These are phyloP conservation scores for Polytolypa hystricis DNA, from an alignment of 2,329 filamentous ascomycete genomes.

Conservation along the genomic window DNA sequence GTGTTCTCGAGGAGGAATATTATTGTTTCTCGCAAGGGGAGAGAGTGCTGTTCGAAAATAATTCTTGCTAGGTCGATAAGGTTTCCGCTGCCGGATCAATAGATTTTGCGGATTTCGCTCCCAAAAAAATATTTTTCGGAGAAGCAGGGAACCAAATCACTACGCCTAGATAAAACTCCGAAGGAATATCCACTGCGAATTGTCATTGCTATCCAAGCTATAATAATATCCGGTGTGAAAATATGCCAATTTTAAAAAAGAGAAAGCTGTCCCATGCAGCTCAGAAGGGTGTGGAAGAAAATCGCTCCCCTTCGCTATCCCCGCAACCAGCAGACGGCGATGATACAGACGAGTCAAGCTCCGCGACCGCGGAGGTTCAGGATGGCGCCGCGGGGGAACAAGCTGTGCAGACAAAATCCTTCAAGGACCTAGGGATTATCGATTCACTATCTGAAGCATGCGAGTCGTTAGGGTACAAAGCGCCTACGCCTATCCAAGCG, in stretches of 20 bases:
- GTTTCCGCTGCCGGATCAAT: conserved; percentile 22
- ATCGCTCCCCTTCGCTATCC: conserved; percentile 12
- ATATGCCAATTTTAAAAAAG: conserved; percentile 31
- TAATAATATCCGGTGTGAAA: no score
- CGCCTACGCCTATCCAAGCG: conserved; percentile 78
- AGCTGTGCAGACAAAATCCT: conserved; percentile 24
- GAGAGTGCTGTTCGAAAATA: no score
- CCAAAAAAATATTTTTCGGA: conserved; percentile 23
- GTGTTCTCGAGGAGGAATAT: no score
- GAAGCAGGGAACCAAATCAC: background rate
- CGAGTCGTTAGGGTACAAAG: conserved; percentile 66
- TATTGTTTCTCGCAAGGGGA: no score
- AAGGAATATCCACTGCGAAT: no score
- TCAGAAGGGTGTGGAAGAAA: conserved; percentile 15
- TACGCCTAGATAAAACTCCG: background rate
- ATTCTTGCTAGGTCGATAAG: conserved; percentile 1
- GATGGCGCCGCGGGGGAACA: conserved; percentile 5
- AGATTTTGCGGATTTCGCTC: conserved; percentile 24
- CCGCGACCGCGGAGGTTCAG: conserved; percentile 7
- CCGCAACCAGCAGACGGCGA: conserved; percentile 7
- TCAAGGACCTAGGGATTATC: conserved; percentile 54
- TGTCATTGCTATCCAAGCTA: no score
- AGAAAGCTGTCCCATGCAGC: conserved; percentile 26
- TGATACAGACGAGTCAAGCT: conserved; percentile 6
- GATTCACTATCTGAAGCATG: conserved; percentile 85